Conservation (phyloP, 371 early-diverging fungal genomes). For the Dichotomocladium elegans region DNA sequence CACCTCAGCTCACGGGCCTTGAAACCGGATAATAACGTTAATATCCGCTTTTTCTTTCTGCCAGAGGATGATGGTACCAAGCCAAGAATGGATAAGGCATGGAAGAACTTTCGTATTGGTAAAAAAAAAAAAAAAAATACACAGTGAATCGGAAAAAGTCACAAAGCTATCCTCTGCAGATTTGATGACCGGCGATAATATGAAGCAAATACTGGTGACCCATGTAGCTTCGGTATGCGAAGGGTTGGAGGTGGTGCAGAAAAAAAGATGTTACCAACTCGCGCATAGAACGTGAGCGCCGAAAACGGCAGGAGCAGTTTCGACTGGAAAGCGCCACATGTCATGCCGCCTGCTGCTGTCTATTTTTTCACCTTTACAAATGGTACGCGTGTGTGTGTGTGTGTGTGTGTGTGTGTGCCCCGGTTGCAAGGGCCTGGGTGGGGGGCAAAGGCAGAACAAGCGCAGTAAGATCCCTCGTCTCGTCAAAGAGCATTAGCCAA, state of each 20-base stretch:
- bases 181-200: conserved; percentile 38
- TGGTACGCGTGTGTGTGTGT: too few species aligned
- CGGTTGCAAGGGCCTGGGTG: too few species aligned
- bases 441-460: neutral
- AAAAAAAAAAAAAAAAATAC: neutral
- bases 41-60: conserved; percentile 5
- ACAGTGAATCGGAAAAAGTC: neutral
- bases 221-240: conserved; percentile 17
- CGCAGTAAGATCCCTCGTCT: neutral
- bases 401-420: too few species aligned
- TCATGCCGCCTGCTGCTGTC: conserved; percentile 31
- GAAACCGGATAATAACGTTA: neutral
- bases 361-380: conserved; percentile 51
- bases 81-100: conserved; percentile 13
- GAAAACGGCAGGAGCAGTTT: conserved; percentile 5
- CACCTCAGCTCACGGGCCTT: too few species aligned
- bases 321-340: conserved; percentile 36
- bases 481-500: too few species aligned
- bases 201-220: conserved; percentile 21
- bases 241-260: too few species aligned
- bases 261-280: too few species aligned
- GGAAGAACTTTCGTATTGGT: conserved; percentile 34
- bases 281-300: conserved; percentile 1
- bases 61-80: conserved; percentile 17
- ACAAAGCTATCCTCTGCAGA: conserved; percentile 10